Base-by-base conservation (phyloP, 2,329 filamentous ascomycete species). In the Amauroascus verrucosus region DNA sequence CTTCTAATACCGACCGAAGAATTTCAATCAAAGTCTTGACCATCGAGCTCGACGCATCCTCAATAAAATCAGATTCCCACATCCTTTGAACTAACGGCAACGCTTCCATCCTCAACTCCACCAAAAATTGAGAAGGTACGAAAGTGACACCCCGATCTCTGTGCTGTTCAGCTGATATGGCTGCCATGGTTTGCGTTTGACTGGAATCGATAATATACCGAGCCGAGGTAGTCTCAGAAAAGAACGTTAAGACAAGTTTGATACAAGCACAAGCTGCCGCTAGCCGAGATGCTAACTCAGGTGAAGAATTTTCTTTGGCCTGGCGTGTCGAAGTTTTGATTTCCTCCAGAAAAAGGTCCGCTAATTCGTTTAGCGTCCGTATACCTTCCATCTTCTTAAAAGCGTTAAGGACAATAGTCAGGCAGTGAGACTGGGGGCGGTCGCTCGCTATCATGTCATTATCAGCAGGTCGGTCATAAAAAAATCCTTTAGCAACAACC, bases 381-480 rank as follows among this genome's bases (percentile, higher is more conserved):
- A 98, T 77, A 0, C 93, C 91, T 37, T 82, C 83, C 46, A 82
- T 79, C 56, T 88, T 83, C 67, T 90, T 91, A 73, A 98, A 96
- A 0, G 88, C 86, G 53, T 90, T 78, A 22, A 98, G 76, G 33
- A 97, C 83, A 26, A 93, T 78, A 41, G 88, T 85, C 57, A 83
- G 65, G 57, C 73, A 74, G 59, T 75, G 71, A 3, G 74, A 58
- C 70, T 72, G 59, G 69, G 77, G 58, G 74, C 81, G 62, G 62
- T 76, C 62, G 70, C 72, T 54, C 70, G 75, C 56, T 64, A 69
- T 59, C 73, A 33, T 35, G 51, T 47, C 47, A 24, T 51, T 38
- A 48, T 50, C 53, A 59, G 51, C 45, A 32, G 18, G 9, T 40
- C 38, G n/a, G 41, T 26, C 3, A 49, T 13, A 26, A n/a, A n/a